phyloP scores from a whole-genome alignment of 805 yeast genomes.

The Starmera amethionina region DNA sequence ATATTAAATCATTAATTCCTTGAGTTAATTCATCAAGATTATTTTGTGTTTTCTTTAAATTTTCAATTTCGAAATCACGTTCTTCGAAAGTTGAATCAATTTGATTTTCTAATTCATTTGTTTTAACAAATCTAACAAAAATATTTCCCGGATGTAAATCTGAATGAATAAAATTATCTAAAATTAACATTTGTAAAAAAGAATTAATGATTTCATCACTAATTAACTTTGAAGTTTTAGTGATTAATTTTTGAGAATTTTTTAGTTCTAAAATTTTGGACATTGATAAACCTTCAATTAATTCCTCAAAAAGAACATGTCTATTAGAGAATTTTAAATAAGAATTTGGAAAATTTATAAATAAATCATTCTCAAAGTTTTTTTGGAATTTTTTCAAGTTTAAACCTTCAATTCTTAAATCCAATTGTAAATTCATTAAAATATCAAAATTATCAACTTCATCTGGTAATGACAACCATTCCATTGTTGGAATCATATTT shows the following conservation, averaged over 20 bases:
- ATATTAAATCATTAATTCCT: conserved; percentile 34
- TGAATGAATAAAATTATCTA: conserved; percentile 92
- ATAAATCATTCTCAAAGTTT: conserved; percentile 48
- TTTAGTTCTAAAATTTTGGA: conserved; percentile 43
- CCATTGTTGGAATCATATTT: conserved; percentile 83
- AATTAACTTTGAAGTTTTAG: conserved; percentile 50
- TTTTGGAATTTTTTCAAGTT: conserved; percentile 64
- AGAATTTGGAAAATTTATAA: conserved; percentile 76
- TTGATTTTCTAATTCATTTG: conserved; percentile 22
- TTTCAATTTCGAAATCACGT: conserved; percentile 14
- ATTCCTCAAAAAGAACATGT: conserved; percentile 77
- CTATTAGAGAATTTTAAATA: conserved; percentile 54
- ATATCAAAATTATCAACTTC: conserved; percentile 84
- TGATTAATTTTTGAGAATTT: conserved; percentile 27
- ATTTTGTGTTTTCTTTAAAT: conserved; percentile 8
- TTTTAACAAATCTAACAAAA: conserved; percentile 59
- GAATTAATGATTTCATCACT: conserved; percentile 85
- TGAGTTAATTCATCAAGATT: conserved; percentile 34
- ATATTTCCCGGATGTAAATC: conserved; percentile 97
- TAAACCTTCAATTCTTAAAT: conserved; percentile 79
- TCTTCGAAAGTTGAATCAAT: conserved; percentile 13
- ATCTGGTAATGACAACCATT: conserved; percentile 91
- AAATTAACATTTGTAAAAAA: conserved; percentile 82
- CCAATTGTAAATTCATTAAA: conserved; percentile 84
- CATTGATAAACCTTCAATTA: conserved; percentile 77